Percentiles rank a stretch among this genome's conserved stretches.
phyloP scores from a whole-genome alignment of 495 filamentous ascomycete species.

The Choiromyces venosus region DNA sequence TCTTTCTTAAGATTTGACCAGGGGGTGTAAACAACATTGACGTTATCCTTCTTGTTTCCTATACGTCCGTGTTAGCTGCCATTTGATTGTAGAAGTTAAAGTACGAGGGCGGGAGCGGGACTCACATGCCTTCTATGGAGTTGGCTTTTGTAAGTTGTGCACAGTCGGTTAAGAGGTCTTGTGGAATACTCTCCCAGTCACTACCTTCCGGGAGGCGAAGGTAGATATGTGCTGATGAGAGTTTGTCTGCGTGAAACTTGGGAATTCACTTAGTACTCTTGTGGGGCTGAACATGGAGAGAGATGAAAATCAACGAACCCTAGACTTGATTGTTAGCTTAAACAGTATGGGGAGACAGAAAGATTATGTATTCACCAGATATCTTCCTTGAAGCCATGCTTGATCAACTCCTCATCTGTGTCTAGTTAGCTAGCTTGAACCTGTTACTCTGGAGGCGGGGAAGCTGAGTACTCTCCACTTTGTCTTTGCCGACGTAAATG shows the following conservation, averaged over 20 bases:
- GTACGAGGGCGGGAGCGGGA: not conserved
- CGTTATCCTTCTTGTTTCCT: constrained; percentile 98
- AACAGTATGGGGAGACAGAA: constrained; percentile 13
- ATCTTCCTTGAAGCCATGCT: constrained; percentile 87
- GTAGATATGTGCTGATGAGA: constrained; percentile 95
- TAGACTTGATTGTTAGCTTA: constrained; percentile 13
- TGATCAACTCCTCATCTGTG: constrained; percentile 92
- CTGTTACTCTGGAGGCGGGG: constrained; percentile 9
- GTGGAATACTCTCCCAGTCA: constrained; percentile 75
- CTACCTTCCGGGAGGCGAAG: constrained; percentile 75
- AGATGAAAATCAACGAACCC: constrained; percentile 15
- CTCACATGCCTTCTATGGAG: constrained; percentile 76
- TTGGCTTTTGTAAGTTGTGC: constrained; percentile 96
- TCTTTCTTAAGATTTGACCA: constrained; percentile 97
- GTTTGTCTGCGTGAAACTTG: constrained; percentile 95
- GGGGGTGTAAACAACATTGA: constrained; percentile 93
- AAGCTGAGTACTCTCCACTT: constrained; percentile 75
- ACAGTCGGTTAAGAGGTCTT: constrained; percentile 73
- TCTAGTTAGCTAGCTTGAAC: constrained; percentile 10
- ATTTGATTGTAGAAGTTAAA: not conserved
- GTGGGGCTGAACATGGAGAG: too few species aligned
- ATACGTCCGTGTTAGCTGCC: not conserved
- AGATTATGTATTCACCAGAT: constrained; percentile 61
- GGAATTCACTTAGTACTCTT: not conserved
- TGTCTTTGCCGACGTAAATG: constrained; percentile 97